Evolutionary conservation across 306 rosid genomes (phyloP).

Genomic region (Glycine soja): DNA sequence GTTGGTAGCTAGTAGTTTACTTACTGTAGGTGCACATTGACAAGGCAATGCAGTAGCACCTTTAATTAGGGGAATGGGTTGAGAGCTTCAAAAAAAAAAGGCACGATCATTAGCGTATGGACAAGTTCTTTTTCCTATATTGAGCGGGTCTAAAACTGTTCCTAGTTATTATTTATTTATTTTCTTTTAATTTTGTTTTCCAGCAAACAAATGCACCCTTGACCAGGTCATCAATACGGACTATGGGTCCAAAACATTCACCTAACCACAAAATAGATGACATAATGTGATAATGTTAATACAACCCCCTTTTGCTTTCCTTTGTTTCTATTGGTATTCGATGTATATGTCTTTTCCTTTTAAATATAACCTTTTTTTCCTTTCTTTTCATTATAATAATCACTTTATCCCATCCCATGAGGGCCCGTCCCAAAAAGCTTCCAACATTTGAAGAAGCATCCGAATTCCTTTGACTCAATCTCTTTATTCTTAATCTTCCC

Average conservation of each 20-base stretch:
- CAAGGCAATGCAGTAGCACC: constrained; percentile 39
- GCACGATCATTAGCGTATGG: constrained; percentile 42
- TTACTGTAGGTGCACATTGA: constrained; percentile 51
- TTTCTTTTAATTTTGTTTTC: no score
- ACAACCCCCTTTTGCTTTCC: background rate
- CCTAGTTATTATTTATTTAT: background rate
- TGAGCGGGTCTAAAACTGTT: constrained; percentile 57
- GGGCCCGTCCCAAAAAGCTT: constrained; percentile 59
- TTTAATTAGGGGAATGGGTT: constrained; percentile 57
- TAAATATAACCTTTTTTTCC: background rate
- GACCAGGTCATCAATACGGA: constrained; percentile 53
- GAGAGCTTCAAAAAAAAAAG: constrained; percentile 49
- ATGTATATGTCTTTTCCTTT: background rate
- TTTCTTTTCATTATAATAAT: constrained; percentile 36
- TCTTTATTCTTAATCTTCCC: constrained; percentile 17
- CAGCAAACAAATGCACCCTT: no score
- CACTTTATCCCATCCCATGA: constrained; percentile 49
- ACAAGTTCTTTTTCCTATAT: constrained; percentile 52
- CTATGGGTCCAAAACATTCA: constrained; percentile 61
- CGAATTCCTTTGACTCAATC: constrained; percentile 49
- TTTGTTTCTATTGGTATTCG: constrained; percentile 33
- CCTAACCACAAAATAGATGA: constrained; percentile 58
- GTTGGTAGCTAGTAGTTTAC: constrained; percentile 45
- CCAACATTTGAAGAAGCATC: constrained; percentile 66
- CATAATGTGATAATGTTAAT: constrained; percentile 24